Evolutionary conservation across 768 basidiomycete species (phyloP), one percentile per base, ranked within the genome.

Genomic region (Agaricus subrufescens): DNA sequence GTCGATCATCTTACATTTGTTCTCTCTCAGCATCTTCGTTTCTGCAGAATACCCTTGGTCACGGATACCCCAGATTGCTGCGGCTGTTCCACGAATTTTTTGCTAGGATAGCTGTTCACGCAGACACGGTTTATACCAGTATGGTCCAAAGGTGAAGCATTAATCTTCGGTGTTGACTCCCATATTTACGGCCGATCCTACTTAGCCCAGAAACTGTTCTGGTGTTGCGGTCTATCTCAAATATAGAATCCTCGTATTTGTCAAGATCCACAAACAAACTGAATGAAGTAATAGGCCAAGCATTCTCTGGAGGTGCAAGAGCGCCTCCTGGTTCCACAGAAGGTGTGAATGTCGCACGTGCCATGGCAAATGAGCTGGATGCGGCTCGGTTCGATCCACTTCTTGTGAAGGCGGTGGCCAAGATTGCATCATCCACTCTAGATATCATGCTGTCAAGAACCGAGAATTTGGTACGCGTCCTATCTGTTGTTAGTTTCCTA

Each of bases 81-180:
- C 82, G 97, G 9, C 79, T 98, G 2, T 95, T 99, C 71, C 97
- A 99, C 54, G 94, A 94, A 40, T 97, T 99, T 73, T 99, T 99
- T 67, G 85, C 89, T 30, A 94, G 94, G 68, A 93, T 98, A 51
- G 86, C 93, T 2, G 89, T 96, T 10, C 91, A 98, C 66, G 97
- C 97, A 1, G 96, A 98, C 65, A 98, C 97, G 0, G 75, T 91
- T 5, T 98, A 98, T 67, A 86, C 84, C 0, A 83, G 86, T 51
- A 77, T 82, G 0, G 81, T 89, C 49, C 97, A 99, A 72, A 94
- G 91, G 93, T 91, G 57, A 54, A 15, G 59, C 30, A 42, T 9
- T 42, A 40, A 6, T 50, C 25, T 31, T 42, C 8, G 40, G 49
- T 12, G 15, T 53, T 48, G 52, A 31, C 34, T 27, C 10, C 19